phyloP scores from a whole-genome alignment of 371 early-diverging fungal genomes.

The Haplosporangium sp. region DNA sequence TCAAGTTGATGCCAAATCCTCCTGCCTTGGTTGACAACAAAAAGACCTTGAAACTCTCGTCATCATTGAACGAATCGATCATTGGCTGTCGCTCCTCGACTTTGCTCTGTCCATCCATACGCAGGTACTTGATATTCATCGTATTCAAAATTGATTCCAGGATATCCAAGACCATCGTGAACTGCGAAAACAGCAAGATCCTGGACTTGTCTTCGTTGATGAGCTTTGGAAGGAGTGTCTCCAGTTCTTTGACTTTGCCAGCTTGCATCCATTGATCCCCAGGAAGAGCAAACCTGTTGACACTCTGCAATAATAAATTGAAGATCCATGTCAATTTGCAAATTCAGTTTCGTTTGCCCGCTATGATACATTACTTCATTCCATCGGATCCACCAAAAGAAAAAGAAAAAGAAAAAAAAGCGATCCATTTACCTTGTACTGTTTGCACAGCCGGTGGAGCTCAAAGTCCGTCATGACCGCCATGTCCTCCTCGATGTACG shows the following conservation, averaged over 20 bases:
- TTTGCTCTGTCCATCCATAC: constrained; percentile 76
- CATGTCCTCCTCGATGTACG: constrained; percentile 90
- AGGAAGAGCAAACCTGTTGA: constrained; percentile 63
- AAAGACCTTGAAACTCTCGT: constrained; percentile 71
- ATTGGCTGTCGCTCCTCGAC: constrained; percentile 76
- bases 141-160: constrained; percentile 65
- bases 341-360: too few relatives aligned
- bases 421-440: constrained; percentile 62
- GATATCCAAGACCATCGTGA: constrained; percentile 77
- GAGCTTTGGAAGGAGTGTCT: constrained; percentile 68
- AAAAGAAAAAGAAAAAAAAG: constrained; percentile 2
- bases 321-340: too few relatives aligned
- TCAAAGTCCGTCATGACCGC: constrained; percentile 88
- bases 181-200: constrained; percentile 86
- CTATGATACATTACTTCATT: too few relatives aligned
- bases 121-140: constrained; percentile 60
- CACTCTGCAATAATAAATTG: too few relatives aligned
- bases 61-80: constrained; percentile 84
- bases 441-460: constrained; percentile 74
- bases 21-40: constrained; percentile 93
- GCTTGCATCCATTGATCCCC: constrained; percentile 80
- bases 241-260: constrained; percentile 77
- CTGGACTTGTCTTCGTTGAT: constrained; percentile 69
- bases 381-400: too few relatives aligned
- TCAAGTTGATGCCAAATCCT: constrained; percentile 93